phyloP scores from a whole-genome alignment of 2,329 filamentous ascomycete species.

The Leptographium radiaticola region DNA sequence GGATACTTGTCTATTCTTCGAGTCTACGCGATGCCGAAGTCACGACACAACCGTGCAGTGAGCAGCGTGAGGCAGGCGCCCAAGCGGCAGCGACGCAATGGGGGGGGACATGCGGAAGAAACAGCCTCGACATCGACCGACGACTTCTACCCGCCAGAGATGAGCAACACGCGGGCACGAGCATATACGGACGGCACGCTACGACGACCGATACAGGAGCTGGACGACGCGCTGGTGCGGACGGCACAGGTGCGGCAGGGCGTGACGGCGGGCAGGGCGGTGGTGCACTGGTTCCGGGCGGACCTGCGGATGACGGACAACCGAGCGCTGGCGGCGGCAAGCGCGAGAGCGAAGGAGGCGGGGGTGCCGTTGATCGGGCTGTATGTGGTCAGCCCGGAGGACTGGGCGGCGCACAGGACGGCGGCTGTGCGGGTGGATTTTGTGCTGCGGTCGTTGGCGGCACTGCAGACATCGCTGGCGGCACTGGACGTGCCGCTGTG shows the following conservation, averaged over 20 bases:
- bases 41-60: too few species aligned
- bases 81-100: too few species aligned
- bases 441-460: slow-evolving; percentile 55
- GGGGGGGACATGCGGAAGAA: too few species aligned
- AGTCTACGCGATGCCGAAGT: too few species aligned
- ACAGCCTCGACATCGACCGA: too few species aligned
- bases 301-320: slow-evolving; percentile 69
- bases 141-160: slow-evolving; percentile 59
- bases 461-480: slow-evolving; percentile 53
- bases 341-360: slow-evolving; percentile 27
- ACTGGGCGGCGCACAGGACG: slow-evolving; percentile 69
- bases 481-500: slow-evolving; percentile 66
- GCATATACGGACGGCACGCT: slow-evolving; percentile 61
- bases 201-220: slow-evolving; percentile 57
- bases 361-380: slow-evolving; percentile 57
- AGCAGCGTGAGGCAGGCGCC: too few species aligned
- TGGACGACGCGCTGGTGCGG: slow-evolving; percentile 46
- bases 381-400: slow-evolving; percentile 71
- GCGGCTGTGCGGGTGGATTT: slow-evolving; percentile 68
- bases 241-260: slow-evolving; percentile 41
- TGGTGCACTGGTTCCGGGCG: slow-evolving; percentile 85
- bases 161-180: slow-evolving; percentile 65
- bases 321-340: slow-evolving; percentile 53
- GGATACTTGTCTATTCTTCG: too few species aligned
- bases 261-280: slow-evolving; percentile 42